Evolutionary conservation across 441 rosid genomes (phyloP), one percentile per base, ranked within the genome.

Genomic region (Corymbia citriodora): DNA sequence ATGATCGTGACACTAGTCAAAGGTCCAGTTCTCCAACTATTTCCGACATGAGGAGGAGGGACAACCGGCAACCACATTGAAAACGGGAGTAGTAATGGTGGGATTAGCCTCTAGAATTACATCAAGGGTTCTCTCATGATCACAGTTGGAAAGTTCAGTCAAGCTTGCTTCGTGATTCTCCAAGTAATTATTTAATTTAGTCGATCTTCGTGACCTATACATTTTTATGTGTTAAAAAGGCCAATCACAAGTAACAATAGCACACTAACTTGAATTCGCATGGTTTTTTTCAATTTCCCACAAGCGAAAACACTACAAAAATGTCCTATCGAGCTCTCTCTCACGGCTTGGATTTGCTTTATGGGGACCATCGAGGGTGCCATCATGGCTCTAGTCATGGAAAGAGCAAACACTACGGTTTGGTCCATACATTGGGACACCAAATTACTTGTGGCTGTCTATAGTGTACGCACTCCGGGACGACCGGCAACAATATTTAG

Each of bases 291-390:
- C 29, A 59, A 59, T 25, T 23, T 25, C n/a, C n/a, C n/a, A 59
- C 87, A 97, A 98, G 96, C 99, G 54, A 89, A 95, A 50, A 97
- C 99, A 68, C 90, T 98, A 40, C 90, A 93, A 89, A 93, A 96
- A 81, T 98, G 96, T 74, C 99, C 97, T 0, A 96, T 95, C 0
- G 99, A 98, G 92, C 96, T 97, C 36, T 97, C 99, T 11, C 97
- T 98, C 19, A 95, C 99, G 1, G 96, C 93, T 45, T 97, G 97
- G 98, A 95, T 98, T 74, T 98, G 99, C 83, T 90, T 97, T 48
- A 68, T 98, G 91, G 99, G 99, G 14, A 98, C 99, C 17, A 83
- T 96, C 17, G 96, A 96, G 90, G 98, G n/a, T 68, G 65, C 95
- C 0, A 90, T 90, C 2, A 95, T 92, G 8, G 99, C 97, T 1